Evolutionary conservation across 2,329 filamentous ascomycete genomes (phyloP), one percentile per base, ranked within the genome.

Genomic region (Penicillium sp.): DNA sequence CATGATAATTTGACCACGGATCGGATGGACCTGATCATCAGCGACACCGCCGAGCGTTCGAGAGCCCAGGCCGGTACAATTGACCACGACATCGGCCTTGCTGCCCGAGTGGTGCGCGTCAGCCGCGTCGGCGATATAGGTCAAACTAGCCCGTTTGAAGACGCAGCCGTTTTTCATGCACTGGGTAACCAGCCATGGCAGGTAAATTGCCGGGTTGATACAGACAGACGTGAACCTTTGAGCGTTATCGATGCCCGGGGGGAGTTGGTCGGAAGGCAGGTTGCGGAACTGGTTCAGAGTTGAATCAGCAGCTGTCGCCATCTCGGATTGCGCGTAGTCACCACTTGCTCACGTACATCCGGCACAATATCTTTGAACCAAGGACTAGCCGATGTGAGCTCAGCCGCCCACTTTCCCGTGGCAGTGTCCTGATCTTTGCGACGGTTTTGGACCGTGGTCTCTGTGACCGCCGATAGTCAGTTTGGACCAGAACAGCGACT

Each of bases 1-100:
- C 0, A 95, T 64, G 0, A 93, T 86, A 7, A 86, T 82, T 68
- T 96, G 90, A 2, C 89, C 91, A 5, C 91, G 80, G 1, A 80
- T 83, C 0, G 91, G 90, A 39, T 81, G 76, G 52, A 96, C 77
- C 0, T 75, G 77, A 46, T 70, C 66, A 63, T 96, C 91, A 68
- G 81, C 75, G 0, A 96, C 90, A 34, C 91, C 91, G 4, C 87
- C 88, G 2, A 96, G 81, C 48, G 77, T 82, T 27, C 77, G 76
- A 0, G 88, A 82, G 18, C 83, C 77, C 9, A 96, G 72, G 0
- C 90, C 91, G 0, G 88, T 90, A 53, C 88, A 86, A 65, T 96
- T 96, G 56, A 97, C 72, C 1, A 95, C 72, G 1, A 94, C 65
- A 57, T 86, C 79, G 3, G 82, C 83, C 27, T 53, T 57, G 3